Evolutionary conservation across 176 grass and related monocot species (phyloP), one percentile per base, ranked within the genome.

Genomic region (Oryza glaberrima): DNA sequence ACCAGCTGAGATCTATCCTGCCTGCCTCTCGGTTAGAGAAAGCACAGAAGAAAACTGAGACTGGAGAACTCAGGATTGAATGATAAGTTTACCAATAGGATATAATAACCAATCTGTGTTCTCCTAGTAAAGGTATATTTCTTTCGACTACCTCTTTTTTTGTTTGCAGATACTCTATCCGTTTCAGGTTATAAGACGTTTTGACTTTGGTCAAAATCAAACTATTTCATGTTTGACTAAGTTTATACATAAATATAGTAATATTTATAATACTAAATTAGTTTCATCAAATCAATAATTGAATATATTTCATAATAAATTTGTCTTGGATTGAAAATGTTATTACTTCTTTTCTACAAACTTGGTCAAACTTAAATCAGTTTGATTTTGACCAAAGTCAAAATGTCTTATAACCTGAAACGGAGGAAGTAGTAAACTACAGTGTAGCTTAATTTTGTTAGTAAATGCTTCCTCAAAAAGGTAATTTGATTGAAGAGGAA

Each of bases 1-100:
- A 88, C 60, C 94, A 96, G 58, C 81, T 96, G 44, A 93, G 23
- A 40, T 79, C 94, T 82, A 54, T 86, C 15, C 69, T 78, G 49
- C 47, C 76, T 36, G 65, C 72, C 30, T 73, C 79, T 66, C 49
- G 30, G 44, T 49, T 4, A 19, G 58, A 63, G 58, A 72, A 85
- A 75, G 68, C 76, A 69, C 69, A 56, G 22, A 82, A 93, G 41
- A 79, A 88, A 82, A 64, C 11, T 3, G 70, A 85, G 45, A 48
- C 30, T 47, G 66, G n/a, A 83, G 72, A 85, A 75, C 16, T 71
- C 34, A 85, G 65, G 30, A 61, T 78, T 67, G 68, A 74, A 38
- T 90, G 73, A 82, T 17, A 8, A 30, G n/a, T 23, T 63, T 2
- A 23, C 6, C 58, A 10, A 9, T 23, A 4, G 17, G 54, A 9